These are phyloP conservation scores for Calophaca sinica DNA, from an alignment of 306 rosid genomes.

Conservation along the genomic window DNA sequence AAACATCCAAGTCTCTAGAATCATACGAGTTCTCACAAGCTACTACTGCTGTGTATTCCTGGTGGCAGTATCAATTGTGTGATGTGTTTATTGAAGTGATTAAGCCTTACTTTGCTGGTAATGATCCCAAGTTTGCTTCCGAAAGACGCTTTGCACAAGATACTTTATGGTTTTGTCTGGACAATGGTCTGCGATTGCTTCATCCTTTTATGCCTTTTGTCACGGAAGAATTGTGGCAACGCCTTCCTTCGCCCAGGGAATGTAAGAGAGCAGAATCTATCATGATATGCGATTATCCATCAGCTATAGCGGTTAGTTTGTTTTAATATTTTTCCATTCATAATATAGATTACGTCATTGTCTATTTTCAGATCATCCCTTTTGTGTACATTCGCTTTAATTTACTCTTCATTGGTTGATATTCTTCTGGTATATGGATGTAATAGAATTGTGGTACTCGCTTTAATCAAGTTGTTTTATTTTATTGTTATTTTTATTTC, in stretches of 20 bases:
- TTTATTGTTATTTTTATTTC: constrained; percentile 27
- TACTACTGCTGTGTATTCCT: constrained; percentile 75
- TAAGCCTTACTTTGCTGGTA: constrained; percentile 84
- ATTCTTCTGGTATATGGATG: not conserved
- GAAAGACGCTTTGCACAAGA: constrained; percentile 75
- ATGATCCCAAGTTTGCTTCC: constrained; percentile 61
- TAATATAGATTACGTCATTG: not conserved
- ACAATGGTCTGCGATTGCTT: constrained; percentile 89
- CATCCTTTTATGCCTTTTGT: constrained; percentile 98
- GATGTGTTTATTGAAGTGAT: constrained; percentile 95
- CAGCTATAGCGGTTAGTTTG: constrained; percentile 72
- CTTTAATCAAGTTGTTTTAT: not conserved
- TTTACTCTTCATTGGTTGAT: constrained; percentile 4
- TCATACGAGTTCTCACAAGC: constrained; percentile 82
- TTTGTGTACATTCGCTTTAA: not conserved
- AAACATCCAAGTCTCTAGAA: constrained; percentile 66
- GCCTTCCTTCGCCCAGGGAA: constrained; percentile 80
- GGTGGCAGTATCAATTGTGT: constrained; percentile 98
- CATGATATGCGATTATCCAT: constrained; percentile 82
- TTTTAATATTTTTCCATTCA: not conserved
- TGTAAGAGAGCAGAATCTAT: constrained; percentile 68
- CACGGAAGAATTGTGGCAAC: constrained; percentile 98
- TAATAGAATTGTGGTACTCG: not conserved
- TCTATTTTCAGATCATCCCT: not conserved
- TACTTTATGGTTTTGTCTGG: constrained; percentile 94